Base-by-base conservation (phyloP, 139 green algal species). In the Volvox reticuliferus region DNA sequence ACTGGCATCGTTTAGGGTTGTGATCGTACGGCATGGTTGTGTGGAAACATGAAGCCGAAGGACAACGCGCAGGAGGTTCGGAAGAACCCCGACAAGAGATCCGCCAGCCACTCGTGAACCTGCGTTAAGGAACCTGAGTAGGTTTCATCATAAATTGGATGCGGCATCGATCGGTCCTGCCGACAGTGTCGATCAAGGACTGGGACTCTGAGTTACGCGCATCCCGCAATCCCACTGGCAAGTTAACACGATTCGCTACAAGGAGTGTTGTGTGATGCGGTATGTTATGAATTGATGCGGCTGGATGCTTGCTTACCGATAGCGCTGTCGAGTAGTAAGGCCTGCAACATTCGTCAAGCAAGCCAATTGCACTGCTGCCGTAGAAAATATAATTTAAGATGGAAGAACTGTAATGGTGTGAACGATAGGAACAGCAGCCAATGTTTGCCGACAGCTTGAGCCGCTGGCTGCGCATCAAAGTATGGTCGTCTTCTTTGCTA, bases 291-390 rank as follows among this genome's bases (percentile, higher is more conserved):
- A 55, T 55, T 55, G 44, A 55, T 55, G 44, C 44, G 44, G 44
- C 44, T 55, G 44, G 44, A 55, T 55, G 44, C 44, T 0, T 67
- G 32, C 67, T 65, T 30, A 65, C 63, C 63, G 28, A 62, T 33
- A 28, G 63, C 35, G 50, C 85, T 55, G 21, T 78, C 36, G 36
- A 89, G 73, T 33, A 80, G 36, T 67, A 71, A 78, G 86, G 73
- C 76, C 82, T 79, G 62, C 50, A 88, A 73, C 65, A 73, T 73
- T 73, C 65, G 65, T 73, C 12, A 24, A 5, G 6, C 24, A 28
- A 73, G 65, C 65, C 12, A 73, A 28, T 9, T 55, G 9, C 44
- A 55, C 44, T 9, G 44, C 9, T 14, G 44, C 44, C 44, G 44
- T 55, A 55, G 44, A 55, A 14, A 14, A 55, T 55, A 14, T 55